These are phyloP conservation scores for Castanospermum australe DNA, from an alignment of 306 rosid species.

Conservation along the genomic window DNA sequence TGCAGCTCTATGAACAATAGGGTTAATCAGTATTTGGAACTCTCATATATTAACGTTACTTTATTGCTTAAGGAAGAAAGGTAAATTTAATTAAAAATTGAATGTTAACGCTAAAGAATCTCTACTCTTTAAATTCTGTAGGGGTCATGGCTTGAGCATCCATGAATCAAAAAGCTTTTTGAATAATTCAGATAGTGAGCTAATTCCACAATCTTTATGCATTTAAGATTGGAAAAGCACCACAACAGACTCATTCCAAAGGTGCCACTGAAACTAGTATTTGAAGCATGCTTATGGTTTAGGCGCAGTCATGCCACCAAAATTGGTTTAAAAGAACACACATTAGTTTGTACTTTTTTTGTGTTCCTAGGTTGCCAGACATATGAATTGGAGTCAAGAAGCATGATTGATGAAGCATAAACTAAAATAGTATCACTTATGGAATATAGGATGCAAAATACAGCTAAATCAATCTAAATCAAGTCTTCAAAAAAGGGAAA, in stretches of 20 bases:
- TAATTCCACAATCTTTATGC: slow-evolving; percentile 15
- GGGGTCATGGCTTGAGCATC: not conserved
- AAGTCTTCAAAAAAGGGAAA: not conserved
- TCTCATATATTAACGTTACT: slow-evolving; percentile 3
- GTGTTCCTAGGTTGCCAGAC: not conserved
- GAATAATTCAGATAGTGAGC: slow-evolving; percentile 9
- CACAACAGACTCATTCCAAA: not conserved
- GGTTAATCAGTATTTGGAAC: slow-evolving; percentile 10
- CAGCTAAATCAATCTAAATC: not conserved
- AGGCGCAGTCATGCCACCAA: not conserved
- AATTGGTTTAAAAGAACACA: not conserved
- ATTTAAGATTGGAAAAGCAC: slow-evolving; percentile 10
- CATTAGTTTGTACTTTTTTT: not conserved
- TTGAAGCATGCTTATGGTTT: not conserved
- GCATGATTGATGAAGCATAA: slow-evolving; percentile 15
- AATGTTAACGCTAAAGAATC: not conserved
- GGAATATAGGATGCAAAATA: not conserved
- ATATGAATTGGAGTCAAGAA: not conserved
- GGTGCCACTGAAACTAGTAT: not conserved
- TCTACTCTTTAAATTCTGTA: not conserved
- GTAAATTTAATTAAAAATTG: not conserved
- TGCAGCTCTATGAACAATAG: slow-evolving; percentile 7
- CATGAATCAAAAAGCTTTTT: not conserved
- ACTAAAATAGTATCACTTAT: slow-evolving; percentile 16
- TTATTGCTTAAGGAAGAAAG: slow-evolving; percentile 5